Evolutionary conservation across 257 asterid species (phyloP).

Genomic region (Salvia rosmarinus): DNA sequence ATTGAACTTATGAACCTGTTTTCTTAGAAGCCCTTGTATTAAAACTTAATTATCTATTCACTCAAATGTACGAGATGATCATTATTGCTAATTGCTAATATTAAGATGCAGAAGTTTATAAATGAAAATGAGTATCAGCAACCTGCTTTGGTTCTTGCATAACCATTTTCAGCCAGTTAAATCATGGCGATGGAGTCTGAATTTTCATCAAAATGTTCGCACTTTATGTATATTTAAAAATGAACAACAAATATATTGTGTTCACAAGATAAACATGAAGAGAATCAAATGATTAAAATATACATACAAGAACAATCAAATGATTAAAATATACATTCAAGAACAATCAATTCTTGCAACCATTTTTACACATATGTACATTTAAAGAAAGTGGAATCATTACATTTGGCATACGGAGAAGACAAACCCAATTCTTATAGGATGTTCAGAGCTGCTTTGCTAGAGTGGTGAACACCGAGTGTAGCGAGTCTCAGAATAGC

Average conservation of each 20-base stretch:
- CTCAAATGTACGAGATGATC: not conserved
- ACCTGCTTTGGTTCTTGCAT: not conserved
- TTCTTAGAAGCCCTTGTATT: not conserved
- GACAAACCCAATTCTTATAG: slow-evolving; percentile 34
- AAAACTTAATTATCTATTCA: not conserved
- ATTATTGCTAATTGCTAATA: not conserved
- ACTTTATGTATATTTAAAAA: slow-evolving; percentile 29
- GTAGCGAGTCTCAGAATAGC: slow-evolving; percentile 66
- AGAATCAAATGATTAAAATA: not conserved
- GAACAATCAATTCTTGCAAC: slow-evolving; percentile 8
- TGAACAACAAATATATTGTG: not conserved
- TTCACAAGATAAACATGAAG: slow-evolving; percentile 22
- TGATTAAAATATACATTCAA: slow-evolving; percentile 22
- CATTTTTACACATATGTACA: slow-evolving; percentile 36
- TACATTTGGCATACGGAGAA: slow-evolving; percentile 24
- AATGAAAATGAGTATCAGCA: too few relatives aligned
- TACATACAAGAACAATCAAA: slow-evolving; percentile 23
- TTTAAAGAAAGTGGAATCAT: slow-evolving; percentile 13
- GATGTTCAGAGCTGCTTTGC: slow-evolving; percentile 60
- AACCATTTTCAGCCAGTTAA: not conserved
- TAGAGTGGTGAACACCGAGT: slow-evolving; percentile 65
- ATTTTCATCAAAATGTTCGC: not conserved
- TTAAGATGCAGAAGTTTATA: not conserved
- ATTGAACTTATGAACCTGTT: not conserved
- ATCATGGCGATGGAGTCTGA: not conserved